Conservation (phyloP, 257 asterid species). For the Ilex aquifolium region DNA sequence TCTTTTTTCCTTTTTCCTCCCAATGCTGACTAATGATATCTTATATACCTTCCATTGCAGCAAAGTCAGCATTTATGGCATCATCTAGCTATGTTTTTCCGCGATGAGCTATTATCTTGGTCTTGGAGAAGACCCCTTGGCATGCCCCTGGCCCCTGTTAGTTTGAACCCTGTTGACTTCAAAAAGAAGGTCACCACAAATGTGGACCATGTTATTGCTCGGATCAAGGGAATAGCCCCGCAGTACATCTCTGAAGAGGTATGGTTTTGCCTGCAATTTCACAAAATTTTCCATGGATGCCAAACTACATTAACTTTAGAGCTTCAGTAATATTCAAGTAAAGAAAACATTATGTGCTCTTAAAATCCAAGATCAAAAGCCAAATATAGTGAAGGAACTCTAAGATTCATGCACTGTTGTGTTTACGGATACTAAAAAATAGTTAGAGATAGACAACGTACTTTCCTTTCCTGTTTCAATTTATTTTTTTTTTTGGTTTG, state of each 20-base stretch:
- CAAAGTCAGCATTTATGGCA: slow-evolving; percentile 97
- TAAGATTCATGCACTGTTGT: no score
- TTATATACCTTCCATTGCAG: slow-evolving; percentile 40
- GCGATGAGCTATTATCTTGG: slow-evolving; percentile 99
- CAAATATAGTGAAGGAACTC: no score
- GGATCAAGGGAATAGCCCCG: slow-evolving; percentile 85
- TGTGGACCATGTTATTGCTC: slow-evolving; percentile 74
- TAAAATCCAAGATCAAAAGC: no score
- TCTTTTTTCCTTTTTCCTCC: not conserved
- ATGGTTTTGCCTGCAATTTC: slow-evolving; percentile 7
- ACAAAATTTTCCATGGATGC: no score
- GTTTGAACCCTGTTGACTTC: slow-evolving; percentile 74
- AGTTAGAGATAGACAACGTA: no score
- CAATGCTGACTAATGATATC: slow-evolving; percentile 10
- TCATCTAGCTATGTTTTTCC: slow-evolving; percentile 98
- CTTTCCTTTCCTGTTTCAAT: no score
- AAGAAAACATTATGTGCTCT: no score
- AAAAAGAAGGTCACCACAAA: slow-evolving; percentile 74
- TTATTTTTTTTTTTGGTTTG: no score
- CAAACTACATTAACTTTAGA: no score
- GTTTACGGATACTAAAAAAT: no score
- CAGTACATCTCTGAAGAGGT: slow-evolving; percentile 94
- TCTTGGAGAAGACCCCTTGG: slow-evolving; percentile 97
- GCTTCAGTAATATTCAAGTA: no score
- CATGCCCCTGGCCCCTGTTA: slow-evolving; percentile 61